Evolutionary conservation across 768 basidiomycete genomes (phyloP).

Genomic region (Megacollybia marginata): DNA sequence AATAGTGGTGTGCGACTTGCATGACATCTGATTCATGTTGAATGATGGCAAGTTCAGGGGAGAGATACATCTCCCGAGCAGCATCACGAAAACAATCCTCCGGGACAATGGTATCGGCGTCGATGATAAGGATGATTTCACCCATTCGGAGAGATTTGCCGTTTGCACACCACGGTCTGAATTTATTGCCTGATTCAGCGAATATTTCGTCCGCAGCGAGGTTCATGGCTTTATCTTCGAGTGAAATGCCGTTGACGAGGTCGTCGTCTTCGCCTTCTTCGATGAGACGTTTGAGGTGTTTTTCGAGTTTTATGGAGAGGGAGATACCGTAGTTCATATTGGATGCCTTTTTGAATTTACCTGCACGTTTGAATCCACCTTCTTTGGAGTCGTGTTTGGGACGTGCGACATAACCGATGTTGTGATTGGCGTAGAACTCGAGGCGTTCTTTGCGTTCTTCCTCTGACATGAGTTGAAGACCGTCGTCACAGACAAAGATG

Average conservation of each 20-base stretch:
- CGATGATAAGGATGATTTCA: slow-evolving; percentile 74
- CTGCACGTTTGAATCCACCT: slow-evolving; percentile 88
- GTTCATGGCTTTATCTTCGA: slow-evolving; percentile 69
- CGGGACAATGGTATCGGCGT: slow-evolving; percentile 72
- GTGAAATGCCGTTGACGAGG: slow-evolving; percentile 31
- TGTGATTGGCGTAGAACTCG: slow-evolving; percentile 74
- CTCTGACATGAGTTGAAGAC: slow-evolving; percentile 61
- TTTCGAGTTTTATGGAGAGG: slow-evolving; percentile 57
- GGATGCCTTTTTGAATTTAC: slow-evolving; percentile 82
- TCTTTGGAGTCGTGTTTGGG: slow-evolving; percentile 62
- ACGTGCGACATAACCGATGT: slow-evolving; percentile 67
- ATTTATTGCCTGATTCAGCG: slow-evolving; percentile 45
- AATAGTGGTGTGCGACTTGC: slow-evolving; percentile 73
- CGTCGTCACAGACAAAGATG: slow-evolving; percentile 82
- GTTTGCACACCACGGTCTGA: slow-evolving; percentile 69
- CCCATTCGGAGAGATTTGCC: slow-evolving; percentile 70
- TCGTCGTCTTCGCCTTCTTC: not conserved
- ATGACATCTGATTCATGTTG: slow-evolving; percentile 69
- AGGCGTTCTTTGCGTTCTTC: slow-evolving; percentile 57
- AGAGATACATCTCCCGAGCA: slow-evolving; percentile 74
- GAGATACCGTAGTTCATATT: slow-evolving; percentile 74
- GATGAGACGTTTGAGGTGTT: slow-evolving; percentile 37
- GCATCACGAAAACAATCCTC: slow-evolving; percentile 90
- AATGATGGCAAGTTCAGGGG: slow-evolving; percentile 78
- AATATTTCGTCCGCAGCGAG: slow-evolving; percentile 68